Conservation (phyloP, 345 rosid genomes). For the Camelina neglecta region DNA sequence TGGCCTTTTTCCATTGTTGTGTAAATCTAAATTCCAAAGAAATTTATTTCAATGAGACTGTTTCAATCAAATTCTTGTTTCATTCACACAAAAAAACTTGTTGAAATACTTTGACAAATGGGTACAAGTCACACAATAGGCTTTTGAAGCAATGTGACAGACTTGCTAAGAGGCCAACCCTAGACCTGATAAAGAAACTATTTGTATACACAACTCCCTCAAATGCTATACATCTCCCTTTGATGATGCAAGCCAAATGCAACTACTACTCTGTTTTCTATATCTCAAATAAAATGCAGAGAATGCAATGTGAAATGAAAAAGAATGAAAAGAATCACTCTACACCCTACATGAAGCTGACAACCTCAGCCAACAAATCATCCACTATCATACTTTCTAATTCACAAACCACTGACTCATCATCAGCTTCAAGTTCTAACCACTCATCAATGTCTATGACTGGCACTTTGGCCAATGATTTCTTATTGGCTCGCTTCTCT, state of each 20-base stretch:
- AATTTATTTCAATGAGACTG: constrained; percentile 32
- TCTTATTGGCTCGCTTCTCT: constrained; percentile 53
- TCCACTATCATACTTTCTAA: constrained; percentile 72
- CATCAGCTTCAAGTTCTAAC: constrained; percentile 62
- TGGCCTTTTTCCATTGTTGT: constrained; percentile 22
- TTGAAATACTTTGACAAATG: constrained; percentile 34
- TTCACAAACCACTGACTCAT: constrained; percentile 63
- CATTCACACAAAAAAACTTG: constrained; percentile 34
- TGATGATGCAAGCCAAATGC: constrained; percentile 34
- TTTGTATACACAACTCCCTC: constrained; percentile 33
- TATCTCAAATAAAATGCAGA: constrained; percentile 38
- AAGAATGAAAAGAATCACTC: constrained; percentile 39
- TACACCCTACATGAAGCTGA: constrained; percentile 48
- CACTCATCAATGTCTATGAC: constrained; percentile 49
- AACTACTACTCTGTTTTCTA: constrained; percentile 32
- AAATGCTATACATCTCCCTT: constrained; percentile 39
- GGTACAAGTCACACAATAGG: constrained; percentile 39
- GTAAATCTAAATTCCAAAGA: constrained; percentile 8
- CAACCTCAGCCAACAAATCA: constrained; percentile 63
- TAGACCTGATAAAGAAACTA: constrained; percentile 32
- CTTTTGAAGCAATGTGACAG: constrained; percentile 36
- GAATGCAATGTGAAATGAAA: constrained; percentile 17
- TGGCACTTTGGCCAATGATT: constrained; percentile 51
- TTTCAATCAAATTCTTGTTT: constrained; percentile 44
- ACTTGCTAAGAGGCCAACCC: constrained; percentile 37